Evolutionary conservation across 495 filamentous ascomycete genomes (phyloP).

Genomic region (Chaetomium tenue): DNA sequence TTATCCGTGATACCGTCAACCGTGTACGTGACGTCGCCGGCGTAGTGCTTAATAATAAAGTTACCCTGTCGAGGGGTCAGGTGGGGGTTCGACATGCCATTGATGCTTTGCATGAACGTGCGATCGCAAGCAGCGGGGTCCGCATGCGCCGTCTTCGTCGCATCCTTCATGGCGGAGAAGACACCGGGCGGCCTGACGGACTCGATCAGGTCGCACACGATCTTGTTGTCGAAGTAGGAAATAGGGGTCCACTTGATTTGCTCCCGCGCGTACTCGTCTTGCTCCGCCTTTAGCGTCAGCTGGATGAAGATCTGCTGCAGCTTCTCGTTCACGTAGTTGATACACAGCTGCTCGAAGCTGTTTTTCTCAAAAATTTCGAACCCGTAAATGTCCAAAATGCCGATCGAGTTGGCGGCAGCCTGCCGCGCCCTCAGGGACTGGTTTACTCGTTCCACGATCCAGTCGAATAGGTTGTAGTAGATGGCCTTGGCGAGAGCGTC

Average conservation of each 20-base stretch:
- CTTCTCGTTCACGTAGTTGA: conserved; percentile 99
- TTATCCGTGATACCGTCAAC: conserved; percentile 98
- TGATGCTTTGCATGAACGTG: conserved; percentile 90
- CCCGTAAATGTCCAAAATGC: conserved; percentile 98
- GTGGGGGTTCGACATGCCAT: conserved; percentile 84
- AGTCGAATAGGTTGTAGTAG: conserved; percentile 97
- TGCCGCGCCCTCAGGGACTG: conserved; percentile 79
- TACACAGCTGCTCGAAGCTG: conserved; percentile 98
- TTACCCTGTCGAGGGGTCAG: conserved; percentile 90
- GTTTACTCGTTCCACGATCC: conserved; percentile 95
- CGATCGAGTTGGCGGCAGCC: conserved; percentile 76
- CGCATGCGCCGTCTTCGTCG: conserved; percentile 93
- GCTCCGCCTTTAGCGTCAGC: conserved; percentile 91
- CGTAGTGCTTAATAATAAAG: conserved; percentile 99
- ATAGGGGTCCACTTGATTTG: conserved; percentile 99
- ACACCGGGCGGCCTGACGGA: conserved; percentile 88
- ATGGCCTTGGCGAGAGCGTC: conserved; percentile 94
- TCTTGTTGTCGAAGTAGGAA: conserved; percentile 99
- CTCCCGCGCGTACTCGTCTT: conserved; percentile 95
- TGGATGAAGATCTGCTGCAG: conserved; percentile 99
- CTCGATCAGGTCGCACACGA: conserved; percentile 97
- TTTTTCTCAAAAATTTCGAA: conserved; percentile 99
- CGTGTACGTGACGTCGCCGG: conserved; percentile 94
- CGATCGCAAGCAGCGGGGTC: conserved; percentile 91
- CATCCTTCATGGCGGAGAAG: conserved; percentile 95